phyloP scores from a whole-genome alignment of 768 basidiomycete genomes.

The Polyporus arcularius region DNA sequence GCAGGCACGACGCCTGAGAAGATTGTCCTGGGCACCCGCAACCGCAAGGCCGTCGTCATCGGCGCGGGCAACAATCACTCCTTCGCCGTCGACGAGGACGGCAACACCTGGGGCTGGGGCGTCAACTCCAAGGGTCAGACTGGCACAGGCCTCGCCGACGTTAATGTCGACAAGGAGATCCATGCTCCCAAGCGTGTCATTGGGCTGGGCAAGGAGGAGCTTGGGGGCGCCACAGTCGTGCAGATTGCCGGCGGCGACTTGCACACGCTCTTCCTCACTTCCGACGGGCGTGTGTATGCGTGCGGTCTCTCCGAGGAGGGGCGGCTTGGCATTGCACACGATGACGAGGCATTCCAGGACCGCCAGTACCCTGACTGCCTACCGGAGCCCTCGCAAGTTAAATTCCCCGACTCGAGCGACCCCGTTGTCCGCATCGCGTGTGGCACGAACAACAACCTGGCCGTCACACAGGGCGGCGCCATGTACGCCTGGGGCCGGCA shows the following conservation, averaged over 20 bases:
- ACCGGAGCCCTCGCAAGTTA: conserved; percentile 61
- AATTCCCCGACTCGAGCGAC: conserved; percentile 65
- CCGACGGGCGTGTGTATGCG: conserved; percentile 80
- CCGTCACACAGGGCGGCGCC: conserved; percentile 64
- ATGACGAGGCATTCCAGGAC: conserved; percentile 66
- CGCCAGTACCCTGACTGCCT: conserved; percentile 60
- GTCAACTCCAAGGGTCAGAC: conserved; percentile 88
- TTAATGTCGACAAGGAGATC: conserved; percentile 52
- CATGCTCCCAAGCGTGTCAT: conserved; percentile 65
- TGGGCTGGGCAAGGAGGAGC: conserved; percentile 59
- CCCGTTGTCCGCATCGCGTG: conserved; percentile 64
- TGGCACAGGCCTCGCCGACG: conserved; percentile 55
- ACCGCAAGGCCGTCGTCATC: conserved; percentile 64
- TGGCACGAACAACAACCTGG: conserved; percentile 75
- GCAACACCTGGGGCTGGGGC: conserved; percentile 95
- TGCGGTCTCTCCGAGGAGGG: conserved; percentile 84
- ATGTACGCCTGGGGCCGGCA: conserved; percentile 80
- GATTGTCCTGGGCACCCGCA: conserved; percentile 70
- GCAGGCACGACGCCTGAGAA: conserved; percentile 89
- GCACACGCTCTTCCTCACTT: conserved; percentile 88
- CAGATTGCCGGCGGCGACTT: conserved; percentile 85
- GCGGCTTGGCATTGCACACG: conserved; percentile 77
- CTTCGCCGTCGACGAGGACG: conserved; percentile 84
- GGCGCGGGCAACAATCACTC: conserved; percentile 87
- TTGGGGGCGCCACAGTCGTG: conserved; percentile 55